phyloP scores from a whole-genome alignment of 2,329 filamentous ascomycete species.

The Herpomyces periplanetae region DNA sequence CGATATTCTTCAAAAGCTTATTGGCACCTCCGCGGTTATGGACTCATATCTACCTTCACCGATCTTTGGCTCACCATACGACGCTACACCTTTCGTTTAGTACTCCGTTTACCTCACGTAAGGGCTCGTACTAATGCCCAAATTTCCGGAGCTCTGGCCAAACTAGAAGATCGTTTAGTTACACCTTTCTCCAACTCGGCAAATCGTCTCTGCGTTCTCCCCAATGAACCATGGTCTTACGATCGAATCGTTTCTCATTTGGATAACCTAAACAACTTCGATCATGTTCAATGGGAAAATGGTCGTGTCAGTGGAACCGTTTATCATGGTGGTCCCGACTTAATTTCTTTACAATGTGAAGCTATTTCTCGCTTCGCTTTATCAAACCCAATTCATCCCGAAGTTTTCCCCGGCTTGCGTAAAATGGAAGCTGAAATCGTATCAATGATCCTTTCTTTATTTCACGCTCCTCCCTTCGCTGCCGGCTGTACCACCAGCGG shows the following conservation, averaged over 20 bases:
- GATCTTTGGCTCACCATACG: slow-evolving; percentile 31
- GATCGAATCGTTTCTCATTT: slow-evolving; percentile 48
- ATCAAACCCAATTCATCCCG: slow-evolving; percentile 78
- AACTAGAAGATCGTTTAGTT: slow-evolving; percentile 49
- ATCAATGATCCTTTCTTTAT: slow-evolving; percentile 57
- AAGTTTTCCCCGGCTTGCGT: slow-evolving; percentile 82
- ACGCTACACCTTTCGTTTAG: slow-evolving; percentile 38
- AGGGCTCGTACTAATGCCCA: slow-evolving; percentile 51
- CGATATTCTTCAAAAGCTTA: slow-evolving; percentile 41
- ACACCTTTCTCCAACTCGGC: slow-evolving; percentile 26
- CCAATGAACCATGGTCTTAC: slow-evolving; percentile 40
- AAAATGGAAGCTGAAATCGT: slow-evolving; percentile 99
- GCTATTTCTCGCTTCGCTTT: slow-evolving; percentile 83
- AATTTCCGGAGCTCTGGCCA: slow-evolving; percentile 34
- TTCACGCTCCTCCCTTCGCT: slow-evolving; percentile 49
- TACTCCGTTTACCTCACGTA: slow-evolving; percentile 53
- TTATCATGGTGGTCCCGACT: slow-evolving; percentile 55
- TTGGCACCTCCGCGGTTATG: slow-evolving; percentile 58
- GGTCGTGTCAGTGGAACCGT: slow-evolving; percentile 75
- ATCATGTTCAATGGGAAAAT: slow-evolving; percentile 89
- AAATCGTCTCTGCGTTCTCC: slow-evolving; percentile 31
- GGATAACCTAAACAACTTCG: slow-evolving; percentile 35
- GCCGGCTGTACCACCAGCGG: slow-evolving; percentile 69
- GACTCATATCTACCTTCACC: slow-evolving; percentile 33
- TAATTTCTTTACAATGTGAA: slow-evolving; percentile 53